Conservation (phyloP, 169 alveolate genomes). For the Plasmodium gonderi region DNA sequence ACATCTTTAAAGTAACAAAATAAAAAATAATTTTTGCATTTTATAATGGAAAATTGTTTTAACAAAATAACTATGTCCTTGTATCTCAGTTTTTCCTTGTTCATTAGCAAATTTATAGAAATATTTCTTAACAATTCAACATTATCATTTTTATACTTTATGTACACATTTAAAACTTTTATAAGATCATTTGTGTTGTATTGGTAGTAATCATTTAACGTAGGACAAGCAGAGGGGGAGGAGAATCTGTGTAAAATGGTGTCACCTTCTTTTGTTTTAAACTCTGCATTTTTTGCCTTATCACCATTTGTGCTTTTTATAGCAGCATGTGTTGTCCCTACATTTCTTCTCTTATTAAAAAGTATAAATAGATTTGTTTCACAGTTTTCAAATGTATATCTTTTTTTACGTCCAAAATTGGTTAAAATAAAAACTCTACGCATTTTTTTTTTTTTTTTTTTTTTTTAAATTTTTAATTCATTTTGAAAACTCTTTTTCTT, state of each 20-base stretch:
- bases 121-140: constrained; percentile 52
- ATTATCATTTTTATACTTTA: constrained; percentile 42
- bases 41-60: constrained; percentile 70
- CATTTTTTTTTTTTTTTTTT: not conserved
- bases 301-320: not conserved
- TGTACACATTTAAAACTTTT: constrained; percentile 48
- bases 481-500: not conserved
- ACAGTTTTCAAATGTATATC: constrained; percentile 4
- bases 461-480: not conserved
- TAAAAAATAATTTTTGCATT: constrained; percentile 74
- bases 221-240: not conserved
- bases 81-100: constrained; percentile 67
- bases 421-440: not conserved
- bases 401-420: constrained; percentile 35
- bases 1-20: constrained; percentile 70
- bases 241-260: constrained; percentile 46
- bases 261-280: not conserved
- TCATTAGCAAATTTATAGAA: constrained; percentile 51
- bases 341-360: not conserved
- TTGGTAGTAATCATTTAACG: constrained; percentile 3
- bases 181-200: constrained; percentile 46
- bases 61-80: constrained; percentile 25
- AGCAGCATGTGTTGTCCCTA: not conserved
- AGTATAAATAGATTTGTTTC: not conserved
- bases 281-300: constrained; percentile 1